A percentile compares a stretch with the other conserved stretches of the same genome.
These are phyloP conservation scores for Chlamydomonas incerta DNA, from an alignment of 139 green algal species.

Conservation along the genomic window DNA sequence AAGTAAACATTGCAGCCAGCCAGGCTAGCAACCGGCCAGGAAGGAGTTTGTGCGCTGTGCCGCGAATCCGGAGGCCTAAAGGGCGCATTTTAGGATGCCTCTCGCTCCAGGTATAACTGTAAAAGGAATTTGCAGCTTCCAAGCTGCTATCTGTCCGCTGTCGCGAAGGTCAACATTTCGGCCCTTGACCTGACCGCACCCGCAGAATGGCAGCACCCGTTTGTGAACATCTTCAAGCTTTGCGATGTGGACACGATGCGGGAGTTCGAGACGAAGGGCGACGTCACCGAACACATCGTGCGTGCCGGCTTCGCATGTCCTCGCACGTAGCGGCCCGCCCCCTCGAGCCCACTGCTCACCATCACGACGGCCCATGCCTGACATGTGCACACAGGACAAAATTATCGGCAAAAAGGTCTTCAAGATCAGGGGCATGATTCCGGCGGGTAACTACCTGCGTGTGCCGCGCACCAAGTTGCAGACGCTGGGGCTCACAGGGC, in stretches of 20 bases:
- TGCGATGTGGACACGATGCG: slow-evolving; percentile 68
- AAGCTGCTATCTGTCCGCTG: too few relatives aligned
- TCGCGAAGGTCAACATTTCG: too few relatives aligned
- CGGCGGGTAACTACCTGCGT: slow-evolving; percentile 47
- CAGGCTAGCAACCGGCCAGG: too few relatives aligned
- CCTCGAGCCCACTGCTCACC: background rate
- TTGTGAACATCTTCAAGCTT: slow-evolving; percentile 80
- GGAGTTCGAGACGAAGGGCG: slow-evolving; percentile 65
- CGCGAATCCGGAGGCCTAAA: too few relatives aligned
- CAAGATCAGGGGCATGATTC: slow-evolving; percentile 51
- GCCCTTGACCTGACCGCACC: too few relatives aligned
- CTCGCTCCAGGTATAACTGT: too few relatives aligned
- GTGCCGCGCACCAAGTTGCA: slow-evolving; percentile 60
- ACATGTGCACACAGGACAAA: slow-evolving; percentile 41
- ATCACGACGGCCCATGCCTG: too few relatives aligned
- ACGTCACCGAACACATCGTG: slow-evolving; percentile 72
- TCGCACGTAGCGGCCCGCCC: too few relatives aligned
- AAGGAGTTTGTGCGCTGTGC: too few relatives aligned
- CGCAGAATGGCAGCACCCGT: slow-evolving; percentile 72
- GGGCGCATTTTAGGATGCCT: too few relatives aligned
- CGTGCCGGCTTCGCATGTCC: background rate
- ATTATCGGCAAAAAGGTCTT: slow-evolving; percentile 64
- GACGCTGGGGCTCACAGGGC: slow-evolving; percentile 68
- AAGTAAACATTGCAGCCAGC: too few relatives aligned
- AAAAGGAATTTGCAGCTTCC: too few relatives aligned